phyloP scores from a whole-genome alignment of 1,139 yeast genomes.

The Nadsonia commutata region DNA sequence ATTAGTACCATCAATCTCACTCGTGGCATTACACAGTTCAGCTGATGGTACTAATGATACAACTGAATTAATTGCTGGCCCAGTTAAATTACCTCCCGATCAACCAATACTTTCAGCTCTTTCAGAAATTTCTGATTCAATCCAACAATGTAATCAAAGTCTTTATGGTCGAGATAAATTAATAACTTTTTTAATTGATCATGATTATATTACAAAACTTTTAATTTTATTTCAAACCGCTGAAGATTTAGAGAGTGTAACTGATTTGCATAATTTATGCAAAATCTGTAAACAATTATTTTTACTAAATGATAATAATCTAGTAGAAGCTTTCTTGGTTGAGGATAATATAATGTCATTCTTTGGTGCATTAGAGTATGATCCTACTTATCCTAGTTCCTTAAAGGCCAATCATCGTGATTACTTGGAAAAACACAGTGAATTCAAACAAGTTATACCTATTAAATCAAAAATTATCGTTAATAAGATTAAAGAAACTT shows the following conservation, averaged over 20 bases:
- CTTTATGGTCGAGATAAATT: constrained; percentile 23
- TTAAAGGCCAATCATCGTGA: constrained; percentile 68
- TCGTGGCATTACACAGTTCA: constrained; percentile 55
- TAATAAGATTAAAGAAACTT: constrained; percentile 53
- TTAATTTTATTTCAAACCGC: constrained; percentile 38
- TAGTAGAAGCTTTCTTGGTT: constrained; percentile 52
- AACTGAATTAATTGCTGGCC: constrained; percentile 74
- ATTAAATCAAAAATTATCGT: constrained; percentile 36
- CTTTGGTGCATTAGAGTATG: constrained; percentile 82
- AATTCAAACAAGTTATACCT: constrained; percentile 61
- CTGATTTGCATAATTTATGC: constrained; percentile 48
- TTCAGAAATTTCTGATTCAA: not conserved
- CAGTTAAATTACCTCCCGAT: constrained; percentile 48
- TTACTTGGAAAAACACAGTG: constrained; percentile 40
- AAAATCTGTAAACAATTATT: constrained; percentile 52
- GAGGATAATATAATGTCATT: constrained; percentile 50
- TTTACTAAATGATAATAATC: constrained; percentile 52
- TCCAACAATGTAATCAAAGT: not conserved
- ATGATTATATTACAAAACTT: constrained; percentile 38
- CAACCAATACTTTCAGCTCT: constrained; percentile 10
- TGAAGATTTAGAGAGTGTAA: constrained; percentile 37
- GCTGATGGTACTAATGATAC: constrained; percentile 29
- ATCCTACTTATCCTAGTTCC: constrained; percentile 58
- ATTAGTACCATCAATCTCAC: constrained; percentile 52
- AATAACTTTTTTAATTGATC: constrained; percentile 17